phyloP scores from a whole-genome alignment of 2,329 filamentous ascomycete genomes.

The Eutypa lata region DNA sequence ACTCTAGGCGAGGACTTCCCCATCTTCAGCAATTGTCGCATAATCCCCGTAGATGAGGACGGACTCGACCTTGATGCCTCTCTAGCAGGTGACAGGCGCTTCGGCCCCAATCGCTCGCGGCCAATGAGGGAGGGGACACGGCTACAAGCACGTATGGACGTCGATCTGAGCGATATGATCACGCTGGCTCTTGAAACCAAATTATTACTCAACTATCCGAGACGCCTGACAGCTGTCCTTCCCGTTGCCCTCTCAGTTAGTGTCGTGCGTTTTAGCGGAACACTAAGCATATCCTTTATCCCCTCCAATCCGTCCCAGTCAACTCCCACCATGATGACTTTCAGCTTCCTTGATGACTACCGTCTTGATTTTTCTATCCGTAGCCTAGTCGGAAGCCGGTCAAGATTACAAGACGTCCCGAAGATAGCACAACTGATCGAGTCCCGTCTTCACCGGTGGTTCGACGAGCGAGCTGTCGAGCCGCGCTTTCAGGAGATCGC shows the following conservation, averaged over 20 bases:
- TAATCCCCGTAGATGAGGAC: constrained; percentile 87
- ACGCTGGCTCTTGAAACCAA: constrained; percentile 94
- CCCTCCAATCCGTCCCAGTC: constrained; percentile 67
- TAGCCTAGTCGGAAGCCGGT: constrained; percentile 76
- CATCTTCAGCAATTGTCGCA: constrained; percentile 96
- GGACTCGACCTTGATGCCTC: constrained; percentile 53
- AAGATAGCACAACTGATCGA: constrained; percentile 86
- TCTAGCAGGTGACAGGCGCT: constrained; percentile 40
- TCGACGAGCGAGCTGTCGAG: constrained; percentile 82
- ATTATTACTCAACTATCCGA: constrained; percentile 90
- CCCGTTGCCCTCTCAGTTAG: constrained; percentile 90
- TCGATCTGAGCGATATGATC: constrained; percentile 93
- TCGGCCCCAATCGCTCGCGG: constrained; percentile 43
- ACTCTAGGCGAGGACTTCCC: constrained; percentile 95
- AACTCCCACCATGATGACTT: constrained; percentile 84
- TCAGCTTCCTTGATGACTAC: constrained; percentile 91
- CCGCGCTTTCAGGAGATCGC: constrained; percentile 85
- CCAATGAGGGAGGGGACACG: constrained; percentile 64
- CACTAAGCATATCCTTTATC: constrained; percentile 88
- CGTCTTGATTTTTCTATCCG: constrained; percentile 78
- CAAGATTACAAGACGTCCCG: constrained; percentile 77
- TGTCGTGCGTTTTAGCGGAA: constrained; percentile 91
- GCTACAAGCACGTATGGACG: constrained; percentile 92
- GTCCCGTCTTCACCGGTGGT: constrained; percentile 77
- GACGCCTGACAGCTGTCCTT: constrained; percentile 80